Conservation (phyloP, 345 rosid genomes). For the Syzygium oleosum region DNA sequence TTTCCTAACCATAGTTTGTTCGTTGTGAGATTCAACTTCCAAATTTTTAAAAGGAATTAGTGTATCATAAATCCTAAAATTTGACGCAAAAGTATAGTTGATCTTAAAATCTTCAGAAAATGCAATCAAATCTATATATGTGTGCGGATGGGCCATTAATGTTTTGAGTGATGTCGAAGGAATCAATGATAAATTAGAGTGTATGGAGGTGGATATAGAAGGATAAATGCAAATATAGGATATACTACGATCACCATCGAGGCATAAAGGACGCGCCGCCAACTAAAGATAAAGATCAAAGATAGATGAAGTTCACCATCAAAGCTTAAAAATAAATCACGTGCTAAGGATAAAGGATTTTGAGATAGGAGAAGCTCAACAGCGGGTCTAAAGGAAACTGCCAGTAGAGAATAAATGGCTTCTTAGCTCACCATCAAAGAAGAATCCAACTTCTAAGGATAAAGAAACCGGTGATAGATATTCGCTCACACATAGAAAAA, state of each 20-base stretch:
- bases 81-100: accelerated
- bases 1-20: not conserved
- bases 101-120: not conserved
- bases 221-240: too few relatives aligned
- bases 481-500: not conserved
- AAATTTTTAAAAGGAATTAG: not conserved
- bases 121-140: not conserved
- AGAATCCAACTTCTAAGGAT: not conserved
- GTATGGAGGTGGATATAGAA: too few relatives aligned
- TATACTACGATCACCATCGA: too few relatives aligned
- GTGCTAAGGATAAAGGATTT: not conserved
- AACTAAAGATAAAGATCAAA: not conserved
- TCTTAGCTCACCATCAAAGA: not conserved
- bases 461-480: not conserved
- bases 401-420: not conserved
- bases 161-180: too few relatives aligned
- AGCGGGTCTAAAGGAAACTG: not conserved
- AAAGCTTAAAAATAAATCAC: not conserved
- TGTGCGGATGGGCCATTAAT: too few relatives aligned
- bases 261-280: not conserved
- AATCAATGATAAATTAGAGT: too few relatives aligned
- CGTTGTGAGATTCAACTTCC: not conserved
- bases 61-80: not conserved
- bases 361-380: not conserved
- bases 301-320: not conserved